A percentile compares a stretch with the other conserved stretches of the same genome.
Evolutionary conservation across 768 basidiomycete species (phyloP).

Genomic region (Tricholoma terreum): DNA sequence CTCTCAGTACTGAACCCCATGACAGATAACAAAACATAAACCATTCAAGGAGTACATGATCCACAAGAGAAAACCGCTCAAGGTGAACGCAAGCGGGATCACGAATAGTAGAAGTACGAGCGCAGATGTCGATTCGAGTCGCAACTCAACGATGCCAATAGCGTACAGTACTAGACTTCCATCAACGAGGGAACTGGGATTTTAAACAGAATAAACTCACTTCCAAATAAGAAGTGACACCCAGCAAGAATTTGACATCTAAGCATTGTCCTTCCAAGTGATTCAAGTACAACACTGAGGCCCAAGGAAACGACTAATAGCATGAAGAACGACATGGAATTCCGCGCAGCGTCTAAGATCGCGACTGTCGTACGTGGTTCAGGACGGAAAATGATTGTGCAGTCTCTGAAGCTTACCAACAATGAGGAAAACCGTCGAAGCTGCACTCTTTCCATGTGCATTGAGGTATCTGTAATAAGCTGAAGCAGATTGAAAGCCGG

Average conservation of each 20-base stretch:
- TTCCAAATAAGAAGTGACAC: constrained; percentile 91
- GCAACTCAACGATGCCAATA: constrained; percentile 90
- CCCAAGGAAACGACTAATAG: constrained; percentile 91
- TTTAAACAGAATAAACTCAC: constrained; percentile 44
- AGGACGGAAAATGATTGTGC: background rate
- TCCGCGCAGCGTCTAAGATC: constrained; percentile 92
- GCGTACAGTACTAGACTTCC: constrained; percentile 67
- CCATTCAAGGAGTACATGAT: constrained; percentile 89
- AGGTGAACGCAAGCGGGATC: constrained; percentile 89
- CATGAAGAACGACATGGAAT: constrained; percentile 94
- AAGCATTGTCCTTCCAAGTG: constrained; percentile 80
- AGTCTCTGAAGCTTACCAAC: constrained; percentile 57
- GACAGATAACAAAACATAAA: constrained; percentile 31
- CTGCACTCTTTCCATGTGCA: constrained; percentile 68
- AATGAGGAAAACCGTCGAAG: constrained; percentile 88
- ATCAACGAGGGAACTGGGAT: background rate
- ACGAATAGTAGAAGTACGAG: constrained; percentile 85
- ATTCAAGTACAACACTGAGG: constrained; percentile 87
- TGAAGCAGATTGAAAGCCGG: constrained; percentile 23
- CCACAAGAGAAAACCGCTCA: constrained; percentile 97
- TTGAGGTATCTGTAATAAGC: constrained; percentile 96
- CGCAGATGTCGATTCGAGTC: constrained; percentile 87
- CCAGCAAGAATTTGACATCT: constrained; percentile 78
- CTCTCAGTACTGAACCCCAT: background rate
- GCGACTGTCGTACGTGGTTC: constrained; percentile 53